phyloP scores from a whole-genome alignment of 495 filamentous ascomycete genomes.

The Trichocladium antarcticum region DNA sequence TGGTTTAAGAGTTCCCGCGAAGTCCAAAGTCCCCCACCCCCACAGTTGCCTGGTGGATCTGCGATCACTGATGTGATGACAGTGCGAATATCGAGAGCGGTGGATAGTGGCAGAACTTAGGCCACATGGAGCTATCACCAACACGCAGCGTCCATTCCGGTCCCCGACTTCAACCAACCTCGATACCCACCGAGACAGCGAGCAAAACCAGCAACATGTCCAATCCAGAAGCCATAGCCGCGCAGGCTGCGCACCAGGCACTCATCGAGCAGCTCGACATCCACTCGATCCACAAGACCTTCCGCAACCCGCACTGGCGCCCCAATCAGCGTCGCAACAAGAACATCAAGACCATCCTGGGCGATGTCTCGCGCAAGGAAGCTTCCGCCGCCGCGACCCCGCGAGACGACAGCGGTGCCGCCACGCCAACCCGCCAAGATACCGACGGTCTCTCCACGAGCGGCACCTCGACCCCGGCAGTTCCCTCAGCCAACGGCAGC shows the following conservation, averaged over 20 bases:
- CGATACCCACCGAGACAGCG: constrained; percentile 4
- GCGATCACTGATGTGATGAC: not conserved
- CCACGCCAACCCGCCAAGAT: constrained; percentile 48
- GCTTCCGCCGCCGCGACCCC: constrained; percentile 68
- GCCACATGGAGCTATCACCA: not conserved
- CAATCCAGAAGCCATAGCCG: constrained; percentile 27
- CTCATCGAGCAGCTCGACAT: constrained; percentile 84
- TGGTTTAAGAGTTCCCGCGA: not conserved
- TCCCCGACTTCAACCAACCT: not conserved
- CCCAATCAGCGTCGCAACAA: constrained; percentile 93
- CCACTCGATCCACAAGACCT: constrained; percentile 65
- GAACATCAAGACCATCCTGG: constrained; percentile 90
- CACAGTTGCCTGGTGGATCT: not conserved
- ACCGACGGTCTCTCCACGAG: constrained; percentile 44
- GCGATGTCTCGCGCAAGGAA: constrained; percentile 78
- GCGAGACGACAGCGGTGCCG: constrained; percentile 62
- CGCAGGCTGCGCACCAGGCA: constrained; percentile 41
- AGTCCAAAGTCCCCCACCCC: too few species aligned
- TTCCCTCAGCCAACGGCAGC: constrained; percentile 22
- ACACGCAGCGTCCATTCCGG: not conserved
- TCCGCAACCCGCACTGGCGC: constrained; percentile 80
- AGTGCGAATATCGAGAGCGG: constrained; percentile 17
- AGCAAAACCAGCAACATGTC: constrained; percentile 24
- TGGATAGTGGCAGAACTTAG: constrained; percentile 15
- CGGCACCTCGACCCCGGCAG: constrained; percentile 50